Evolutionary conservation across 2,329 filamentous ascomycete species (phyloP).

Genomic region (Colletotrichum cordylinicola): DNA sequence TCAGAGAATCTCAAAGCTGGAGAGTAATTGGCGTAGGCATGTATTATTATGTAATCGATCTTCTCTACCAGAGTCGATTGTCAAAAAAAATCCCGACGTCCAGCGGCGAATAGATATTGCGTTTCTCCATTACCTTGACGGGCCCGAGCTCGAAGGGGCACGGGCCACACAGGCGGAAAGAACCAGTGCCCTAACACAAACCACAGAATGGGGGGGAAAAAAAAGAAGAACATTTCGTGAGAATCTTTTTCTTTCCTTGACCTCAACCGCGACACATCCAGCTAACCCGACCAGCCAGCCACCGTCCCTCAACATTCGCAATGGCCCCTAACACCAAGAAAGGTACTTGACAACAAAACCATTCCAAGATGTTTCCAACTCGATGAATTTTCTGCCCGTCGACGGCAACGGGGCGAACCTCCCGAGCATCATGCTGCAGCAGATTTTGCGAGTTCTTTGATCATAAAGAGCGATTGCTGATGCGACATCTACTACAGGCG

Average conservation of each 20-base stretch:
- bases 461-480: constrained; percentile 73
- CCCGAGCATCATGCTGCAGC: constrained; percentile 69
- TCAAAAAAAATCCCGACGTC: neutral
- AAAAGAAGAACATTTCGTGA: neutral
- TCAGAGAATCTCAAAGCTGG: neutral
- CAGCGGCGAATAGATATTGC: neutral
- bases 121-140: neutral
- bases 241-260: neutral
- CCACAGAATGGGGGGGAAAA: neutral
- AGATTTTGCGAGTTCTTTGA: constrained; percentile 75
- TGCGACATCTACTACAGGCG: constrained; percentile 63
- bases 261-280: constrained; percentile 13
- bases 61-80: neutral
- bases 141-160: neutral
- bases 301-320: constrained; percentile 29
- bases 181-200: neutral
- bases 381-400: constrained; percentile 18
- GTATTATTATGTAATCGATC: neutral
- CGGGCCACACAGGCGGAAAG: neutral
- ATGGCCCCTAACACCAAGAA: constrained; percentile 46
- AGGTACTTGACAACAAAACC: constrained; percentile 33
- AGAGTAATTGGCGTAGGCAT: neutral
- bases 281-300: constrained; percentile 24
- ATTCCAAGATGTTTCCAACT: constrained; percentile 4
- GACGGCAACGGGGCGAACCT: constrained; percentile 7